These are phyloP conservation scores for Paecilomyces fulvus DNA, from an alignment of 2,329 filamentous ascomycete species.

Conservation along the genomic window DNA sequence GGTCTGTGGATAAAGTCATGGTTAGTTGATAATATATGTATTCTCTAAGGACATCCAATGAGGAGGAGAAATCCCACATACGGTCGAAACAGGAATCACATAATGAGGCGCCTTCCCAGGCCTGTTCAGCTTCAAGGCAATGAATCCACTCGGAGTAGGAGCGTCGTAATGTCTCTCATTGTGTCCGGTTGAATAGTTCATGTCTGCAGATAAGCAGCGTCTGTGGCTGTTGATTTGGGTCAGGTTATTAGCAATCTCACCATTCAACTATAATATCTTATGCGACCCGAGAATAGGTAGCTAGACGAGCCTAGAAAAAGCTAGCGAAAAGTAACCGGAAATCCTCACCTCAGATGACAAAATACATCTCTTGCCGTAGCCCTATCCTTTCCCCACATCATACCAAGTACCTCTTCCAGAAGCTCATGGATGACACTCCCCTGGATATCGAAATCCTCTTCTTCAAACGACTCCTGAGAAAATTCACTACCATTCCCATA, in stretches of 20 bases:
- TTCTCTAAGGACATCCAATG: neutral
- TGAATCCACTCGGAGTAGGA: conserved; percentile 11
- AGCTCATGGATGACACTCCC: conserved; percentile 16
- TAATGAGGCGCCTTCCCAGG: neutral
- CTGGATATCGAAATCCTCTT: conserved; percentile 5
- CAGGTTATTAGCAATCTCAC: neutral
- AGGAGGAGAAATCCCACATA: conserved; percentile 3
- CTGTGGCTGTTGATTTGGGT: neutral
- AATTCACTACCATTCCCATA: conserved; percentile 9
- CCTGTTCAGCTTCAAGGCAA: conserved; percentile 11
- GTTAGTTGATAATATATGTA: neutral
- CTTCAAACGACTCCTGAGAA: neutral
- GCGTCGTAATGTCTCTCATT: conserved; percentile 13
- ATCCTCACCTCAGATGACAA: neutral
- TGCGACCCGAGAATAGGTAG: neutral
- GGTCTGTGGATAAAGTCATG: conserved; percentile 10
- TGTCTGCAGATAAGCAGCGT: conserved; percentile 2
- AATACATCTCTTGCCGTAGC: neutral
- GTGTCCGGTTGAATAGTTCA: conserved; percentile 20
- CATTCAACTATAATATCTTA: neutral
- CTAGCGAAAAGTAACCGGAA: neutral
- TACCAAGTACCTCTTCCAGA: conserved; percentile 13
- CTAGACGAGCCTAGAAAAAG: neutral
- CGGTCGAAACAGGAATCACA: conserved; percentile 15
- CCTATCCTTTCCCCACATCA: neutral